A percentile compares a stretch with the other conserved stretches of the same genome.
Evolutionary conservation across 1,284 basidiomycete genomes (phyloP).

Genomic region (Pseudozyma tsukubaensis): DNA sequence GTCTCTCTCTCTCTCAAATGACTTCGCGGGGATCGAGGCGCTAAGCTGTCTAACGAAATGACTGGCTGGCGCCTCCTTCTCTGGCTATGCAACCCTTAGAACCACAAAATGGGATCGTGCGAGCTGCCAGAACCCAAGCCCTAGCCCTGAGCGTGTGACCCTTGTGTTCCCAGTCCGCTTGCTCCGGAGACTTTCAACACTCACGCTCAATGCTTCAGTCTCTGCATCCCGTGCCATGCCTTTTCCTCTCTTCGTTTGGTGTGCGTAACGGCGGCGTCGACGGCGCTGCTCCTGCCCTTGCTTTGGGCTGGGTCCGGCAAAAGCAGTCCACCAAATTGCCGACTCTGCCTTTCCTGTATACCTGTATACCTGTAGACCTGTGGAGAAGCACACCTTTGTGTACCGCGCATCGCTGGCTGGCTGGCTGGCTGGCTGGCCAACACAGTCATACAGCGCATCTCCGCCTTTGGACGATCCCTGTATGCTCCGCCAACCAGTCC

Average conservation of each 20-base stretch:
- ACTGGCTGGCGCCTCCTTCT: too few species aligned
- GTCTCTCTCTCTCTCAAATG: neutral
- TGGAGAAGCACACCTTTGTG: too few species aligned
- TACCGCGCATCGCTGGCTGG: too few species aligned
- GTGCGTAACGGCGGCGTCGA: too few species aligned
- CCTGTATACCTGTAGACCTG: too few species aligned
- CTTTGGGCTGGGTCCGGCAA: slow-evolving; percentile 12
- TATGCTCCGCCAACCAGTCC: slow-evolving; percentile 3
- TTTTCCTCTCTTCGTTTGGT: neutral
- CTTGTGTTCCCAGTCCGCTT: slow-evolving; percentile 24
- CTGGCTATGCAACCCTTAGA: too few species aligned
- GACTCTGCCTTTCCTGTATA: too few species aligned
- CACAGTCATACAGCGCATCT: too few species aligned
- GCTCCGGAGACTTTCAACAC: slow-evolving; percentile 41
- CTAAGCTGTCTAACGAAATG: slow-evolving; percentile 4
- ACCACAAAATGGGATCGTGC: too few species aligned
- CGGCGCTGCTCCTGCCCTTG: neutral
- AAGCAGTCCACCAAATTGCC: neutral
- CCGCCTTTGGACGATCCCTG: slow-evolving; percentile 13
- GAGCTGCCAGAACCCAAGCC: too few species aligned
- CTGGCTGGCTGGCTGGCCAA: too few species aligned
- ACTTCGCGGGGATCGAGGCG: slow-evolving; percentile 41
- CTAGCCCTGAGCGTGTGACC: too few species aligned
- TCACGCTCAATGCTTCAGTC: neutral
- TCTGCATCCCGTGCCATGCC: slow-evolving; percentile 9